Conservation (phyloP, 1,284 basidiomycete species). For the Heterobasidion irregulare region DNA sequence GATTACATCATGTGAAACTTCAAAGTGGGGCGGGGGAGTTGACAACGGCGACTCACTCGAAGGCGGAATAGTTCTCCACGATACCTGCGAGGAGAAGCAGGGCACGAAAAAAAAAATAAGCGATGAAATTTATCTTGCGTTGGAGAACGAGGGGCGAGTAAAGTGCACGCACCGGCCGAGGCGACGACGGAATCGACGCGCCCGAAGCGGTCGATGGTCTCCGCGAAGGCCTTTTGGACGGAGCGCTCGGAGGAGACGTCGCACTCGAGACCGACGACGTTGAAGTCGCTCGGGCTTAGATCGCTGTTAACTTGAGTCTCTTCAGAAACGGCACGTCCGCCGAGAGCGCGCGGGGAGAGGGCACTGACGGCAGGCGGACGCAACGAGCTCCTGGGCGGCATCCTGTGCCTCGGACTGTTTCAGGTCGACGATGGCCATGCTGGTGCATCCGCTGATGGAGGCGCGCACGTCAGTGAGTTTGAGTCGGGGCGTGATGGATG, state of each 20-base stretch:
- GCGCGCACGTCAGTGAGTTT: background rate
- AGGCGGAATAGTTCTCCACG: conserved; percentile 86
- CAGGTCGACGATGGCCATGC: conserved; percentile 81
- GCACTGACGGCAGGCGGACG: conserved; percentile 40
- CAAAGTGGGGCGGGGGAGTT: conserved; percentile 5
- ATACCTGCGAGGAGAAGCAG: conserved; percentile 45
- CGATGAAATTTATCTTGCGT: background rate
- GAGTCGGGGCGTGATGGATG: background rate
- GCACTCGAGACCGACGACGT: conserved; percentile 75
- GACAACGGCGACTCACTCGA: conserved; percentile 47
- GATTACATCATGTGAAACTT: conserved; percentile 2
- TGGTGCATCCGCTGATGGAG: conserved; percentile 63
- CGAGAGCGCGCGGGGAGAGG: background rate
- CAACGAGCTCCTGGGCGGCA: conserved; percentile 70
- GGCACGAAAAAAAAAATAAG: conserved; percentile 1
- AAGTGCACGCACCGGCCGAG: conserved; percentile 61
- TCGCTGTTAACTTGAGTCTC: conserved; percentile 51
- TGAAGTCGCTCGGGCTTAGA: conserved; percentile 50
- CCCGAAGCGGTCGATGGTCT: conserved; percentile 71
- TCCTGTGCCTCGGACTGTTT: conserved; percentile 63
- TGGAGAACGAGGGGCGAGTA: background rate
- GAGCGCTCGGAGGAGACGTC: conserved; percentile 82
- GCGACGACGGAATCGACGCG: conserved; percentile 82
- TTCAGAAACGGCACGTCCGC: conserved; percentile 20
- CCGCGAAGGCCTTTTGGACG: conserved; percentile 66